A percentile compares a stretch with the other conserved stretches of the same genome.
These are phyloP conservation scores for Colletotrichum cordylinicola DNA, from an alignment of 2,329 filamentous ascomycete species.

Conservation along the genomic window DNA sequence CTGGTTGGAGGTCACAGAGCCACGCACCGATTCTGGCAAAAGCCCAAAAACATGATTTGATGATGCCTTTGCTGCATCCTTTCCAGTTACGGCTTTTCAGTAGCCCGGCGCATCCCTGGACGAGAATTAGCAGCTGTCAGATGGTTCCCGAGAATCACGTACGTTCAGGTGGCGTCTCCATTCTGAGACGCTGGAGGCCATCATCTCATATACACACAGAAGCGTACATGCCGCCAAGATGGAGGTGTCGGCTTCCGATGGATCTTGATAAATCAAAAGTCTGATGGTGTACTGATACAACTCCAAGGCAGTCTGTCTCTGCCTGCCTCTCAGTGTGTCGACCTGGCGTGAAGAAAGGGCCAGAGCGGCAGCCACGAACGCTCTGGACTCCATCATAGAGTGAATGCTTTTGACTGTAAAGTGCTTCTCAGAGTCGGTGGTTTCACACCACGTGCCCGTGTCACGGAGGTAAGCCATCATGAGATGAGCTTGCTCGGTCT, in stretches of 20 bases:
- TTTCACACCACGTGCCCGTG: conserved; percentile 16
- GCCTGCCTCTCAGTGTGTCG: not conserved
- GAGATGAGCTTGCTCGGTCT: not conserved
- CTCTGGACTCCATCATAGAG: conserved; percentile 10
- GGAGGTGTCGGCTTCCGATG: not conserved
- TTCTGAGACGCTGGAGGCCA: conserved; percentile 14
- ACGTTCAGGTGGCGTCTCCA: conserved; percentile 19
- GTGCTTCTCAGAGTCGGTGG: conserved; percentile 12
- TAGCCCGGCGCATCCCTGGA: conserved; percentile 13
- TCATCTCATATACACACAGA: conserved; percentile 22
- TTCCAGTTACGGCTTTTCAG: not conserved
- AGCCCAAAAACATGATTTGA: conserved; percentile 20
- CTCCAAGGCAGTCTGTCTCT: conserved; percentile 4
- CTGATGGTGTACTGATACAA: conserved; percentile 19
- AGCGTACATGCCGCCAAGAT: conserved; percentile 15
- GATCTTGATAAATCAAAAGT: conserved; percentile 10
- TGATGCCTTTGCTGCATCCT: conserved; percentile 1
- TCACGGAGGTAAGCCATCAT: not conserved
- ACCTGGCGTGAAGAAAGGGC: conserved; percentile 11
- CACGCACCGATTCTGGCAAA: conserved; percentile 15
- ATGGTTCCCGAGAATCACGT: not conserved
- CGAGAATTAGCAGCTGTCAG: not conserved
- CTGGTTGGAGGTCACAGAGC: not conserved
- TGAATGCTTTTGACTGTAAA: conserved; percentile 5
- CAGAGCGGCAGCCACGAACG: conserved; percentile 10